phyloP scores from a whole-genome alignment of 2,329 filamentous ascomycete genomes.

The Curvularia verruculosa region DNA sequence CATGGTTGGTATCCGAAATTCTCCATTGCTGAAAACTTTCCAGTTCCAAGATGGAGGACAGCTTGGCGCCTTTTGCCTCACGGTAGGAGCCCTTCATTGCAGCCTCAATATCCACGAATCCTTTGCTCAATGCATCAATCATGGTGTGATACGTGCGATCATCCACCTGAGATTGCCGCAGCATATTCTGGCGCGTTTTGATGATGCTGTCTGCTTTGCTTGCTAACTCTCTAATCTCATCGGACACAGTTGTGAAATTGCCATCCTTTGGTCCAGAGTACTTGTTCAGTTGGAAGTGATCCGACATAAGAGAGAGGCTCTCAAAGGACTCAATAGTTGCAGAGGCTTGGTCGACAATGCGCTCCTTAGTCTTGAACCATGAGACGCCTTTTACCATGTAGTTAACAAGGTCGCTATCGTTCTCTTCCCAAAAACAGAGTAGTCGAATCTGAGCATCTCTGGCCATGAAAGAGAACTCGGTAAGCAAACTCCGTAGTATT shows the following conservation, averaged over 20 bases:
- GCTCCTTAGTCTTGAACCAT: slow-evolving; percentile 27
- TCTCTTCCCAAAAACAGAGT: slow-evolving; percentile 31
- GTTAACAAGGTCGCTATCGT: slow-evolving; percentile 26
- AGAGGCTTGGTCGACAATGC: slow-evolving; percentile 38
- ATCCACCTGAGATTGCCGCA: slow-evolving; percentile 24
- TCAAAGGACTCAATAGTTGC: slow-evolving; percentile 32
- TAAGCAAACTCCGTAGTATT: slow-evolving; percentile 17
- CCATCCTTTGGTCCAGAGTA: slow-evolving; percentile 35
- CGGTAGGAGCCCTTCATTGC: slow-evolving; percentile 20
- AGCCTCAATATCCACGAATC: slow-evolving; percentile 26
- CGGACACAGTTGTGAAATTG: slow-evolving; percentile 33
- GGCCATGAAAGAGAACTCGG: slow-evolving; percentile 25
- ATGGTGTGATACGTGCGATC: slow-evolving; percentile 26
- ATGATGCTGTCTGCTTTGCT: slow-evolving; percentile 28
- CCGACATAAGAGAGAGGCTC: slow-evolving; percentile 29
- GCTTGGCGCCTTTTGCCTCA: slow-evolving; percentile 15
- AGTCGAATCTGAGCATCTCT: slow-evolving; percentile 28
- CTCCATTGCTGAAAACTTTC: slow-evolving; percentile 24
- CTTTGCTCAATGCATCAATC: slow-evolving; percentile 24
- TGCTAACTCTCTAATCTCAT: slow-evolving; percentile 31
- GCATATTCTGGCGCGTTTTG: slow-evolving; percentile 28
- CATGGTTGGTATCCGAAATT: slow-evolving; percentile 5
- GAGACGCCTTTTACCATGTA: slow-evolving; percentile 19
- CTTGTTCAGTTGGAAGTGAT: slow-evolving; percentile 43
- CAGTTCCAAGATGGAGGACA: slow-evolving; percentile 22